Conservation (phyloP, 768 basidiomycete genomes). For the Lentinula edodes region DNA sequence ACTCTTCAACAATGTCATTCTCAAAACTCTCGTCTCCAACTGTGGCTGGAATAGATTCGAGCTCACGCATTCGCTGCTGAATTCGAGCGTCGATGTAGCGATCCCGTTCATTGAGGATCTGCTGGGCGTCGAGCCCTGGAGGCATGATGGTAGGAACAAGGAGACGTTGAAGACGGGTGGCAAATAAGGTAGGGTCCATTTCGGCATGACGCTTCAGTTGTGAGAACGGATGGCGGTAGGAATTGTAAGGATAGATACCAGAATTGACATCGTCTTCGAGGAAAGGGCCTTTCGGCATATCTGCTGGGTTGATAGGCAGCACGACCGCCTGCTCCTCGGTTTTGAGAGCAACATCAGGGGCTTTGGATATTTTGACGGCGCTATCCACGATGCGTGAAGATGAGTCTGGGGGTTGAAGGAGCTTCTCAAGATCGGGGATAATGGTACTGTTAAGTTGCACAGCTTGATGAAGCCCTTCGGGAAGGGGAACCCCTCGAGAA, state of each 20-base stretch:
- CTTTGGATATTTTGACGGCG: constrained; percentile 70
- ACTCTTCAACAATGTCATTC: constrained; percentile 31
- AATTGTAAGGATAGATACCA: constrained; percentile 88
- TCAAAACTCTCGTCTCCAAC: constrained; percentile 73
- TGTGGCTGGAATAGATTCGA: constrained; percentile 73
- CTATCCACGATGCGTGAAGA: constrained; percentile 64
- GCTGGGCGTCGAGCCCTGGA: constrained; percentile 85
- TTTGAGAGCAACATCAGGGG: constrained; percentile 38
- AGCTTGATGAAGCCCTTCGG: constrained; percentile 64
- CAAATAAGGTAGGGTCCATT: constrained; percentile 55
- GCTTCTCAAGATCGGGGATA: constrained; percentile 58
- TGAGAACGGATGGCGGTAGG: constrained; percentile 78
- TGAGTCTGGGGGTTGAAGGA: constrained; percentile 55
- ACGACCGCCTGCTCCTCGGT: constrained; percentile 46
- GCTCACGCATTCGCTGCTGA: constrained; percentile 82
- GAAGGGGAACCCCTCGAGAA: constrained; percentile 57
- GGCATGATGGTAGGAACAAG: constrained; percentile 90
- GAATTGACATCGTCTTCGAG: constrained; percentile 78
- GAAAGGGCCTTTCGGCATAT: constrained; percentile 68
- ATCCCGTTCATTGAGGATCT: constrained; percentile 87
- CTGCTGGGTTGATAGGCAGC: constrained; percentile 41
- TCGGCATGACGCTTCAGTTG: constrained; percentile 66
- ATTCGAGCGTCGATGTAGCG: constrained; percentile 87
- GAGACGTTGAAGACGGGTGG: constrained; percentile 72
- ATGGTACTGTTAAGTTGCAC: constrained; percentile 61